These are phyloP conservation scores for Sordariomycetes sp. DNA, from an alignment of 2,329 filamentous ascomycete genomes.

Conservation along the genomic window DNA sequence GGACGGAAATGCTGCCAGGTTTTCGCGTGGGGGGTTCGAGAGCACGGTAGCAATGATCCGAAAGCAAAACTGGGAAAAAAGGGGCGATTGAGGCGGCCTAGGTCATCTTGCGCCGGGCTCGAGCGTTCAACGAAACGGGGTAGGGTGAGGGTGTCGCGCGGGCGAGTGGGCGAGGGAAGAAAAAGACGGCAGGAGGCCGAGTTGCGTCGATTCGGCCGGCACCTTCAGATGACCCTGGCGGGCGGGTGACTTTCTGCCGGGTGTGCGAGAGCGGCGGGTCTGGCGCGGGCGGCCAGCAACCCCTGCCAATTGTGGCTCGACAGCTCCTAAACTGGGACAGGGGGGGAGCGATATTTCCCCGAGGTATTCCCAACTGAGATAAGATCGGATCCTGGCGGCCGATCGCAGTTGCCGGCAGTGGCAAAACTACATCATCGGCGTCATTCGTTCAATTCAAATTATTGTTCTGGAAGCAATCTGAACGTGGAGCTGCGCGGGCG, in stretches of 20 bases:
- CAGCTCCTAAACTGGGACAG: not conserved
- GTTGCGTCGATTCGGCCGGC: not conserved
- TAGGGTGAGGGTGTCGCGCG: not conserved
- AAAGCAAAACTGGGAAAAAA: constrained; percentile 1
- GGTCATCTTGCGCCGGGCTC: constrained; percentile 9
- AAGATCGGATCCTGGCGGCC: not conserved
- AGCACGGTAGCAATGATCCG: not conserved
- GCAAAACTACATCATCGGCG: not conserved
- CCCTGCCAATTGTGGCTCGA: not conserved
- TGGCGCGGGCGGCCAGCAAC: not conserved
- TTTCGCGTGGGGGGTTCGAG: not conserved
- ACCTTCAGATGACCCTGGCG: constrained; percentile 4
- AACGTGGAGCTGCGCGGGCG: too few relatives aligned
- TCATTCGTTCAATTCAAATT: not conserved
- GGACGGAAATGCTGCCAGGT: not conserved
- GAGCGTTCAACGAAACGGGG: not conserved
- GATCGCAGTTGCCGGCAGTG: not conserved
- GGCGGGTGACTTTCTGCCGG: constrained; percentile 5
- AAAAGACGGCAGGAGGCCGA: not conserved
- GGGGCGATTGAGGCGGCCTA: constrained; percentile 8
- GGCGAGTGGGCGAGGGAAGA: constrained; percentile 1
- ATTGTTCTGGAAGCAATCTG: not conserved
- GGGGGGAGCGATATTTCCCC: not conserved
- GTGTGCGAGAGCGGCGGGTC: not conserved
- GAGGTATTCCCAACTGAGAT: not conserved